phyloP scores from a whole-genome alignment of 2,329 filamentous ascomycete genomes.

The Dothidotthia symphoricarpi region DNA sequence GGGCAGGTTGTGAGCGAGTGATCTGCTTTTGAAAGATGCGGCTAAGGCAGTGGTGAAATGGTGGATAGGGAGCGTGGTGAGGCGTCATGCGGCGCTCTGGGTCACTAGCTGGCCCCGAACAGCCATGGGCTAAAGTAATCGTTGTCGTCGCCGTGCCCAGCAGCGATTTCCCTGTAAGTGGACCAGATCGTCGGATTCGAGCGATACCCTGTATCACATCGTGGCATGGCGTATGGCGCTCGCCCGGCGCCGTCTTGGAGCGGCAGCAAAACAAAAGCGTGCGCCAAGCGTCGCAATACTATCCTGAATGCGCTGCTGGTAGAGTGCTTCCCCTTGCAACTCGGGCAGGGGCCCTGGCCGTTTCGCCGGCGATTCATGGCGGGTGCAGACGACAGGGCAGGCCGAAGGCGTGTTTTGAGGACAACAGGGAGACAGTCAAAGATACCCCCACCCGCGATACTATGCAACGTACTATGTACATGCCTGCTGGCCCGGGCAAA shows the following conservation, averaged over 20 bases:
- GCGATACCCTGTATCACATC: constrained; percentile 43
- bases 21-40: constrained; percentile 39
- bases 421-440: constrained; percentile 26
- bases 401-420: constrained; percentile 23
- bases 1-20: constrained; percentile 33
- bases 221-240: constrained; percentile 38
- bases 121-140: constrained; percentile 38
- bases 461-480: too few relatives aligned
- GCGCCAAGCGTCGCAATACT: constrained; percentile 25
- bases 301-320: constrained; percentile 22
- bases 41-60: constrained; percentile 38
- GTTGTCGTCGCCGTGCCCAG: constrained; percentile 26
- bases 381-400: constrained; percentile 22
- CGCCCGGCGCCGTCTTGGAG: constrained; percentile 25
- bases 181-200: constrained; percentile 44
- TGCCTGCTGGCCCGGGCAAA: constrained; percentile 6
- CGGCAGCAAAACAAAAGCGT: constrained; percentile 31
- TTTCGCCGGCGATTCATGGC: constrained; percentile 30
- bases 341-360: constrained; percentile 30
- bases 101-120: constrained; percentile 33
- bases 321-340: constrained; percentile 22
- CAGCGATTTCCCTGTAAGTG: constrained; percentile 32
- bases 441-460: constrained; percentile 27
- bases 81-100: constrained; percentile 38
- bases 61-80: constrained; percentile 30